Evolutionary conservation across 2,329 filamentous ascomycete genomes (phyloP).

Genomic region (Pseudogymnoascus sp.): DNA sequence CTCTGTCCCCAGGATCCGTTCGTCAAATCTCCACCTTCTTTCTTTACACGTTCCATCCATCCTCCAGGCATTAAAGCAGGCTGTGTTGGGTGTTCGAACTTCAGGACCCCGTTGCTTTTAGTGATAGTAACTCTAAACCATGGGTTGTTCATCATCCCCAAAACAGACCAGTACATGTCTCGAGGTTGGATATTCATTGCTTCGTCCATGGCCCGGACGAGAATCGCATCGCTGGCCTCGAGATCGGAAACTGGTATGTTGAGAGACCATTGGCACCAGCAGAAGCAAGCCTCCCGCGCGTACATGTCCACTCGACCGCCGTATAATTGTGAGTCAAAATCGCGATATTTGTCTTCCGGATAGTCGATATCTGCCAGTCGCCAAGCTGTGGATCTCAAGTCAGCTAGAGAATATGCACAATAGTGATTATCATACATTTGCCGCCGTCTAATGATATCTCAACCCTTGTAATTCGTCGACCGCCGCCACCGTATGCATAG

Average conservation of each 20-base stretch:
- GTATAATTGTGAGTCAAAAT: constrained; percentile 55
- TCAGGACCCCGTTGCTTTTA: constrained; percentile 53
- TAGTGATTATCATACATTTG: constrained; percentile 33
- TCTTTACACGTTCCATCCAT: constrained; percentile 92
- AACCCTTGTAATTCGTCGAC: constrained; percentile 71
- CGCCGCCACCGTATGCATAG: constrained; percentile 84
- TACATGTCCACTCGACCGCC: constrained; percentile 72
- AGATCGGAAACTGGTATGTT: constrained; percentile 57
- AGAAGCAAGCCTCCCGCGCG: constrained; percentile 75
- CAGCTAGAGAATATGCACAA: not conserved
- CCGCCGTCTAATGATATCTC: constrained; percentile 80
- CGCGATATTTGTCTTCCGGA: constrained; percentile 75
- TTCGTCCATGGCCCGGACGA: constrained; percentile 85
- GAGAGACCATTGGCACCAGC: constrained; percentile 88
- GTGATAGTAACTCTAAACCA: constrained; percentile 80
- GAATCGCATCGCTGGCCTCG: constrained; percentile 56
- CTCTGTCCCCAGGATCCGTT: constrained; percentile 83
- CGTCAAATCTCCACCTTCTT: constrained; percentile 65
- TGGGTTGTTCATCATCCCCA: constrained; percentile 97
- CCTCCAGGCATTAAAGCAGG: constrained; percentile 68
- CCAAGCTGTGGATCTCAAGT: constrained; percentile 43
- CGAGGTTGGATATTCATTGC: constrained; percentile 76
- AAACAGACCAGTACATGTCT: constrained; percentile 92
- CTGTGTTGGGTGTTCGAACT: constrained; percentile 84
- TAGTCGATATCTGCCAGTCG: constrained; percentile 68